Conservation (phyloP, 129 eudicot species). For the Oenanthe sinensis region DNA sequence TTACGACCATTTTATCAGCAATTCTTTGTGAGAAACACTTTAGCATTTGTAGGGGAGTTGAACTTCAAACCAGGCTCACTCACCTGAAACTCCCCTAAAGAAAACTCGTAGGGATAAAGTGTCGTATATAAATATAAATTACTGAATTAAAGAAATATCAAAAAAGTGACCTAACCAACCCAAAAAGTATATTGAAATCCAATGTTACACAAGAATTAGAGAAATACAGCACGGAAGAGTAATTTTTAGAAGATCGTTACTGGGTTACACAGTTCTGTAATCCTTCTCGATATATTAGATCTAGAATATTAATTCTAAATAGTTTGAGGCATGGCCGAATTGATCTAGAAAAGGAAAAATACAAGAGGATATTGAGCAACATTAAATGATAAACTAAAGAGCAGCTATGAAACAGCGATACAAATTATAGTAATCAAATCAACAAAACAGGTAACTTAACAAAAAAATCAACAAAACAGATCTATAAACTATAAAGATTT, state of each 20-base stretch:
- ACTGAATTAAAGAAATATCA: not conserved
- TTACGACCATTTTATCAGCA: slow-evolving; percentile 29
- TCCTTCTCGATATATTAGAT: not conserved
- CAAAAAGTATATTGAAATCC: not conserved
- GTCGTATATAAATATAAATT: not conserved
- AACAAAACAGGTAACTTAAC: too few species aligned
- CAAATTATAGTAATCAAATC: too few species aligned
- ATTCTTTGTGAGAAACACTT: slow-evolving; percentile 23
- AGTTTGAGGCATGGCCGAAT: not conserved
- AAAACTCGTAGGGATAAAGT: not conserved
- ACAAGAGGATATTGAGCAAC: not conserved
- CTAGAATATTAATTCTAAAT: not conserved
- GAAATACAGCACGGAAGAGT: not conserved
- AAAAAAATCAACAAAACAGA: not conserved
- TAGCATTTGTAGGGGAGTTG: slow-evolving; percentile 26
- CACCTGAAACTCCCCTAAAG: slow-evolving; percentile 6
- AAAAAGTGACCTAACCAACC: not conserved
- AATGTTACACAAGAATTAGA: not conserved
- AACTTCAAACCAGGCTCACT: slow-evolving; percentile 20
- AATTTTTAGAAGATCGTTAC: not conserved
- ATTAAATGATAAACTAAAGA: not conserved
- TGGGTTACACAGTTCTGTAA: not conserved
- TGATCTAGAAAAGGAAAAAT: not conserved
- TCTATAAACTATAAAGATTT: too few species aligned
- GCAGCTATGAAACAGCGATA: not conserved